These are phyloP conservation scores for Fusarium sambucinum DNA, from an alignment of 2,329 filamentous ascomycete species.

Conservation along the genomic window DNA sequence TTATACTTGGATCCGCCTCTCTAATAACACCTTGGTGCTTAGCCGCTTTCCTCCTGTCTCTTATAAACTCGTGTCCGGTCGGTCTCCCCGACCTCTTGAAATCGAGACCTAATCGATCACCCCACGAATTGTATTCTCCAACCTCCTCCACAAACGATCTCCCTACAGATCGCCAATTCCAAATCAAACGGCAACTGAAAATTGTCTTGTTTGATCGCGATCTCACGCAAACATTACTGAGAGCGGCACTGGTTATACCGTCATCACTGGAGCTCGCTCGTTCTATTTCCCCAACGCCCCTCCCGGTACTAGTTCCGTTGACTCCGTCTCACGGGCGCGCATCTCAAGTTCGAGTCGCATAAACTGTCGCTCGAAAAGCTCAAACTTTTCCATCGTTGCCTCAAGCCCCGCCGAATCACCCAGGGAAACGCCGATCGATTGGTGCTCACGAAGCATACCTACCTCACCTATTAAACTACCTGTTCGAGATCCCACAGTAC, in stretches of 20 bases:
- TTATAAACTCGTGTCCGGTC: constrained; percentile 33
- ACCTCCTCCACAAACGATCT: constrained; percentile 36
- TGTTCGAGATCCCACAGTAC: constrained; percentile 12
- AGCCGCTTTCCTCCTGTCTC: constrained; percentile 20
- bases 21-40: constrained; percentile 11
- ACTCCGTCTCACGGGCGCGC: constrained; percentile 37
- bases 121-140: constrained; percentile 41
- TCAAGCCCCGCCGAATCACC: constrained; percentile 21
- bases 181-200: constrained; percentile 20
- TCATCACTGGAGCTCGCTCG: constrained; percentile 42
- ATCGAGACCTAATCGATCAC: constrained; percentile 36
- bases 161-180: constrained; percentile 24
- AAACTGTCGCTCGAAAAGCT: constrained; percentile 23
- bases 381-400: constrained; percentile 6
- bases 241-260: constrained; percentile 36
- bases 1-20: constrained; percentile 16
- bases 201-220: constrained; percentile 12
- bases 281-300: constrained; percentile 40
- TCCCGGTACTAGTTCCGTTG: constrained; percentile 30
- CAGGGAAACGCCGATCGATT: constrained; percentile 35
- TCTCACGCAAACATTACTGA: constrained; percentile 22
- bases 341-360: constrained; percentile 29
- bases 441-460: constrained; percentile 39
- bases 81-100: constrained; percentile 44
- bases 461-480: constrained; percentile 5